Conservation (phyloP, 106 monocot genomes). For the Dendrobium officinale region DNA sequence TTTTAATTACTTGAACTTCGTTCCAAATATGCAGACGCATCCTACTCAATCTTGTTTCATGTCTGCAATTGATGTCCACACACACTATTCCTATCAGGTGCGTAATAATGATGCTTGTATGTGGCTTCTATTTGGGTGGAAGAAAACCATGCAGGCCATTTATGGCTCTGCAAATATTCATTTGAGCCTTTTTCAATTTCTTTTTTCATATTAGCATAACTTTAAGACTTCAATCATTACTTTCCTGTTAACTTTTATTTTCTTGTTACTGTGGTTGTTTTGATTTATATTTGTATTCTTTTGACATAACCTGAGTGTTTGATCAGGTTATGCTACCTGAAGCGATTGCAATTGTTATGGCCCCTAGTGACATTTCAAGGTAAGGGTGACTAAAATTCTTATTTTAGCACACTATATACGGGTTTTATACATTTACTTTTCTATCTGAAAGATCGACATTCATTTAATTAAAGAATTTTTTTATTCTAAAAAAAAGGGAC, state of each 20-base stretch:
- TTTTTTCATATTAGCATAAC: not conserved
- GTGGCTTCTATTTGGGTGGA: not conserved
- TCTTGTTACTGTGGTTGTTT: not conserved
- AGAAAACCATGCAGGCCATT: not conserved
- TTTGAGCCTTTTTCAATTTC: not conserved
- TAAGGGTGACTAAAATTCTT: not conserved
- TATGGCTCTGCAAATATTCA: not conserved
- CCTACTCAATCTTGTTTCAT: constrained; percentile 89
- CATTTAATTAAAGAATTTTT: not conserved
- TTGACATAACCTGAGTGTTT: constrained; percentile 4
- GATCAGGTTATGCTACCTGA: constrained; percentile 74
- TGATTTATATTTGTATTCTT: not conserved
- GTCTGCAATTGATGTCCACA: constrained; percentile 83
- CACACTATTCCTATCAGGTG: constrained; percentile 92
- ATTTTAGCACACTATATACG: not conserved
- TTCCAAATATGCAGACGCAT: constrained; percentile 54
- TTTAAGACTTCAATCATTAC: not conserved
- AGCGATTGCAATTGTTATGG: constrained; percentile 92
- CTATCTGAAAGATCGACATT: not conserved
- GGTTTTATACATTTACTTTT: not conserved
- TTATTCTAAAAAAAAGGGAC: not conserved
- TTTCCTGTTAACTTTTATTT: not conserved
- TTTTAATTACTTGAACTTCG: not conserved
- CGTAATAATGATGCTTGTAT: not conserved
- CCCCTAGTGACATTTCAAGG: constrained; percentile 67